Evolutionary conservation across 2,329 filamentous ascomycete species (phyloP).

Genomic region (Fusarium transvaalense): DNA sequence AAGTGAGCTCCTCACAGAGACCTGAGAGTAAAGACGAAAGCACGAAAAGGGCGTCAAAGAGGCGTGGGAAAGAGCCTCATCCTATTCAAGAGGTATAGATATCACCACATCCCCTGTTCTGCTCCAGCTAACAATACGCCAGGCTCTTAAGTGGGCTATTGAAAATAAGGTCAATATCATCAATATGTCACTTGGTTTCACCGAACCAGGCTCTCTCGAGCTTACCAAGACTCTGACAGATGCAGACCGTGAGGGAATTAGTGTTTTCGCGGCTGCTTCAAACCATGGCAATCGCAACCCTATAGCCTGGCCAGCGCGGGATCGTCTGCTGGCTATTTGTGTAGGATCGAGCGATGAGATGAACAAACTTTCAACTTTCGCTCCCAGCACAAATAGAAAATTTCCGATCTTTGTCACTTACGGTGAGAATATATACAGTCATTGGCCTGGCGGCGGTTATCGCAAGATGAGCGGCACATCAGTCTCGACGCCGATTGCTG

Average conservation of each 20-base stretch:
- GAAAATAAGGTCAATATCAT: conserved; percentile 26
- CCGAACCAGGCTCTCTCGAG: conserved; percentile 20
- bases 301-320: conserved; percentile 31
- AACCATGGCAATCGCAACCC: conserved; percentile 29
- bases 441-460: conserved; percentile 27
- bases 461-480: conserved; percentile 30
- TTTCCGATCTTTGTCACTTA: conserved; percentile 24
- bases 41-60: neutral
- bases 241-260: conserved; percentile 12
- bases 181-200: conserved; percentile 33
- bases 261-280: conserved; percentile 31
- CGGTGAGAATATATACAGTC: conserved; percentile 22
- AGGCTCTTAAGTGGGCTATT: conserved; percentile 33
- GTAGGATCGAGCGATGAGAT: conserved; percentile 26
- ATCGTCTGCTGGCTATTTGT: conserved; percentile 21
- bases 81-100: conserved; percentile 2
- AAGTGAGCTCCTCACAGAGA: conserved; percentile 8
- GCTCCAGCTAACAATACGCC: neutral
- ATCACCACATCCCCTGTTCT: too few species aligned
- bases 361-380: conserved; percentile 12
- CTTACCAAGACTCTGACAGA: conserved; percentile 15
- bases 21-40: neutral
- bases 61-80: neutral
- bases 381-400: conserved; percentile 8
- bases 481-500: conserved; percentile 29